Conservation (phyloP, 2,329 filamentous ascomycete genomes). For the Lachnellula arida region DNA sequence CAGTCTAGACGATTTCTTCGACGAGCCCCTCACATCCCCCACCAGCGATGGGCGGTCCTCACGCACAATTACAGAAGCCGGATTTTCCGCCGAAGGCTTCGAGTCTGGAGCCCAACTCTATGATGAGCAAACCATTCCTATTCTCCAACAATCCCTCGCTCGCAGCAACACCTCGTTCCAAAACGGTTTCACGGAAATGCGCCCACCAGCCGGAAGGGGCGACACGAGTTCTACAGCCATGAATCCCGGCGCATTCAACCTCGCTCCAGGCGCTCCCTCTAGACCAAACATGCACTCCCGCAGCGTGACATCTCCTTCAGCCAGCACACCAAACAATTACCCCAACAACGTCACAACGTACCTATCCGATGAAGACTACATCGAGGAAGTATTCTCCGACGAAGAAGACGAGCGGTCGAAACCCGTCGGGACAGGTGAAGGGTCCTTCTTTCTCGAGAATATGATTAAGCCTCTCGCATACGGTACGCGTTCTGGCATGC, state of each 20-base stretch:
- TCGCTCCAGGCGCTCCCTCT: constrained; percentile 34
- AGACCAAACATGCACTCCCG: constrained; percentile 72
- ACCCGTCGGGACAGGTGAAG: constrained; percentile 20
- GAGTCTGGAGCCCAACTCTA: constrained; percentile 80
- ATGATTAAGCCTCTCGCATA: constrained; percentile 57
- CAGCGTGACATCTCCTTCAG: constrained; percentile 77
- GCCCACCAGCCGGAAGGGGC: constrained; percentile 54
- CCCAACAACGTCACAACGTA: constrained; percentile 55
- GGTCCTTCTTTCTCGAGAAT: constrained; percentile 53
- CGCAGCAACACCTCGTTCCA: constrained; percentile 71
- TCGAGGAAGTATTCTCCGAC: constrained; percentile 74
- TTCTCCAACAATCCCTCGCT: constrained; percentile 74
- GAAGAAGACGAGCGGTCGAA: constrained; percentile 52
- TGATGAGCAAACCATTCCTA: constrained; percentile 87
- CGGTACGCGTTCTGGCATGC: constrained; percentile 53
- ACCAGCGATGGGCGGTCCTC: constrained; percentile 58
- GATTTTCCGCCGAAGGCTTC: constrained; percentile 59
- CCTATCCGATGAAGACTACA: constrained; percentile 70
- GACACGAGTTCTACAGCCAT: constrained; percentile 56
- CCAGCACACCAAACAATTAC: constrained; percentile 44
- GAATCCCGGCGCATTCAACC: constrained; percentile 56
- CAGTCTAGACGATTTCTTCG: constrained; percentile 78
- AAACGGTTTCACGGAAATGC: constrained; percentile 75
- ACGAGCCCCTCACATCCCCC: constrained; percentile 55
- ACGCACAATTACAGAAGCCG: constrained; percentile 58